Evolutionary conservation across 2,329 filamentous ascomycete species (phyloP), one percentile per base, ranked within the genome.

Genomic region (Aspergillus sp.): DNA sequence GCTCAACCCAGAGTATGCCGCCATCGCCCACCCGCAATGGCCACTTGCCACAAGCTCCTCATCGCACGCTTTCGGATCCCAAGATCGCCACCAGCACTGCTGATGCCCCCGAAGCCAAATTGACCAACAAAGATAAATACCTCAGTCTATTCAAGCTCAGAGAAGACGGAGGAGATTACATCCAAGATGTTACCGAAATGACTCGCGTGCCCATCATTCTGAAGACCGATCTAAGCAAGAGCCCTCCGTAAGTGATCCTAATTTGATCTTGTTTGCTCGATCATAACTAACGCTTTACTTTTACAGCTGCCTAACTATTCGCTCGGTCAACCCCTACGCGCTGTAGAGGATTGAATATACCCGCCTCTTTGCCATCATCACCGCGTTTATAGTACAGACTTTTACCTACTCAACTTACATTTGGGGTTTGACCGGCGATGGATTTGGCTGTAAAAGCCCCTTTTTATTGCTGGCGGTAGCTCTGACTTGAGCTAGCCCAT

Each of bases 151-250:
- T 98, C 81, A 87, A 88, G 67, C 82, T 99, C 66, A 85, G 95
- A 52, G 93, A 99, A 76, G 90, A 96, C 77, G 89, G 90, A 66
- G 93, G 93, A 64, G 90, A 98, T 68, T 96, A 96, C 80, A 97
- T 99, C 70, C 95, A 99, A 79, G 95, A 99, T 76, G 92, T 99
- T 65, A 93, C 88, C 57, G 95, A 99, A 82, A 97, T 99, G 93
- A 93, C 91, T 44, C 85, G 93, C 66, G 90, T 99, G 61, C 95
- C 95, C n/a, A 90, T 99, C 66, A 96, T 99, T 74, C 80, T 99
- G 70, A 98, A 96, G 87, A 98, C 95, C 64, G 95, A 99, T 79
- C 85, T 99, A 70, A 91, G 84, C 79, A 99, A 99, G 90, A 98
- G 93, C 81, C 95, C 95, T 79, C 95, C 95, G 93, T 99, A 90